Conservation (phyloP, 2,329 filamentous ascomycete genomes). For the Waltergamsia citrina region DNA sequence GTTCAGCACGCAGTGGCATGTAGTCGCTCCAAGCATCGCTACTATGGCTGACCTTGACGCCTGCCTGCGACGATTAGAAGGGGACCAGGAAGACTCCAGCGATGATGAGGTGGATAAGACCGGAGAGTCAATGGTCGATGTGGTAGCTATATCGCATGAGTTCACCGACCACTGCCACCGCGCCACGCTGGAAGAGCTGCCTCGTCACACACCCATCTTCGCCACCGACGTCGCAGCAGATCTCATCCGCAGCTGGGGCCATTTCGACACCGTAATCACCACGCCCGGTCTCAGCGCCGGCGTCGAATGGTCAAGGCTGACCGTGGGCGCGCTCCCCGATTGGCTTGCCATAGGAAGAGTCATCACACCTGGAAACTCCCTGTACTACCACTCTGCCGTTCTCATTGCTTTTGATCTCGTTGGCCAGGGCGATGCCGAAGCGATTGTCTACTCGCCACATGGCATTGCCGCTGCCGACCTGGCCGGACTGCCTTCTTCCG, state of each 20-base stretch:
- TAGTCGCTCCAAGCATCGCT: slow-evolving; percentile 40
- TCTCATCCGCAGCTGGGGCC: slow-evolving; percentile 46
- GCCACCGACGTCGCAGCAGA: slow-evolving; percentile 48
- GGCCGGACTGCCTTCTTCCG: slow-evolving; percentile 24
- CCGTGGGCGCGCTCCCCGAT: slow-evolving; percentile 31
- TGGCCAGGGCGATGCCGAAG: slow-evolving; percentile 29
- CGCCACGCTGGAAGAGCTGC: slow-evolving; percentile 47
- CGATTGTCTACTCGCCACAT: slow-evolving; percentile 55
- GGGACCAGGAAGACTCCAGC: too few relatives aligned
- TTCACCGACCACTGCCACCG: slow-evolving; percentile 62
- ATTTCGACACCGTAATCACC: slow-evolving; percentile 46
- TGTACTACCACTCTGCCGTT: slow-evolving; percentile 54
- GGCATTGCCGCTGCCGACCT: slow-evolving; percentile 42
- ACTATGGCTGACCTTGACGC: slow-evolving; percentile 46
- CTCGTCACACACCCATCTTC: slow-evolving; percentile 44
- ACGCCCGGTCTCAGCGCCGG: slow-evolving; percentile 31
- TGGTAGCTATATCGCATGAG: slow-evolving; percentile 52
- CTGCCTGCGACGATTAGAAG: slow-evolving; percentile 30
- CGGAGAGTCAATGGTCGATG: slow-evolving; percentile 38
- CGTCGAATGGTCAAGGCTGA: slow-evolving; percentile 9
- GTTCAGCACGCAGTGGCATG: slow-evolving; percentile 59
- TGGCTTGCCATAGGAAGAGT: slow-evolving; percentile 55
- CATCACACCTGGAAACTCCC: slow-evolving; percentile 38
- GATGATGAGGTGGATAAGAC: not conserved
- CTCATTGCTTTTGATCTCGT: slow-evolving; percentile 41